These are phyloP conservation scores for Smallanthus sonchifolius DNA, from an alignment of 129 eudicot species.

Conservation along the genomic window DNA sequence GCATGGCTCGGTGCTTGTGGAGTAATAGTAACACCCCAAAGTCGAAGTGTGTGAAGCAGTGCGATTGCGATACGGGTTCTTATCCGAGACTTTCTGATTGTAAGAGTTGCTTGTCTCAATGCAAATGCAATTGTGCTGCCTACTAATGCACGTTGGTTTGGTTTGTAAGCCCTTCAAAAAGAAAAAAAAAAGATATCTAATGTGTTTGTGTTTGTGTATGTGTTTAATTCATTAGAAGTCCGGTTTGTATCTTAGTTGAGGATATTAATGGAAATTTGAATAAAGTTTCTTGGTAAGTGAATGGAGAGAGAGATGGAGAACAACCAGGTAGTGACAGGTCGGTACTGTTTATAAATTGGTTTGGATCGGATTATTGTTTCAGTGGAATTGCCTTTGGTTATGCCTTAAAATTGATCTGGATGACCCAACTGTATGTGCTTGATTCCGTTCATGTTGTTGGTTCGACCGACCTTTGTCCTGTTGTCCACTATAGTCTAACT, in stretches of 20 bases:
- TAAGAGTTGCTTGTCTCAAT: constrained; percentile 68
- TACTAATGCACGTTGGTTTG: background rate
- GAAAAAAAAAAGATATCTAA: background rate
- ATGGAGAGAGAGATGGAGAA: too few species aligned
- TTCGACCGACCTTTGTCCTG: too few species aligned
- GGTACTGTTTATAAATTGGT: too few species aligned
- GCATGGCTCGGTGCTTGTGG: constrained; percentile 93
- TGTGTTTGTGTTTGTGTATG: background rate
- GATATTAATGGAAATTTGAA: background rate
- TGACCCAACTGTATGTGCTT: too few species aligned
- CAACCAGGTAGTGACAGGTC: too few species aligned
- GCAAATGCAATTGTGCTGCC: constrained; percentile 60
- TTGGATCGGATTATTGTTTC: too few species aligned
- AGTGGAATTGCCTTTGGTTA: too few species aligned
- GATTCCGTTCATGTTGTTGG: too few species aligned
- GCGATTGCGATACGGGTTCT: constrained; percentile 53
- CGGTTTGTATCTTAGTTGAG: too few species aligned
- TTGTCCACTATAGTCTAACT: too few species aligned
- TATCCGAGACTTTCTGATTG: constrained; percentile 70
- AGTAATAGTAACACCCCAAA: constrained; percentile 41
- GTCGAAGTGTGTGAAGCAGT: constrained; percentile 59
- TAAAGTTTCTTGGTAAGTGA: background rate
- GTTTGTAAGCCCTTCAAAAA: background rate
- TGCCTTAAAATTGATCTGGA: too few species aligned
- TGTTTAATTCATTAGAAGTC: background rate